Evolutionary conservation across 1,284 basidiomycete species (phyloP).

Genomic region (Marasmius sp.): DNA sequence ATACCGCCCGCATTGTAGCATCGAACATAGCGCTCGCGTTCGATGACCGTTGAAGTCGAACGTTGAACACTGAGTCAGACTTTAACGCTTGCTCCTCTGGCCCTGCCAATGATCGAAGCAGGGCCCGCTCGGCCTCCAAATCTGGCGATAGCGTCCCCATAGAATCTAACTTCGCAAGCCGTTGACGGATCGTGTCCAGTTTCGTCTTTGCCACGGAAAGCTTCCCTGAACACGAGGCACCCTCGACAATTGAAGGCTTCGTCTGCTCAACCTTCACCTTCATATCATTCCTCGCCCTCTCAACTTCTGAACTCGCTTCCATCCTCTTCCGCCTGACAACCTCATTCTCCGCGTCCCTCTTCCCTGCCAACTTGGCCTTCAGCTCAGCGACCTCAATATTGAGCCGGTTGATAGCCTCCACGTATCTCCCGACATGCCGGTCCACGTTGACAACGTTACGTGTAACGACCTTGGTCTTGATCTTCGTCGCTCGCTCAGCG

Average conservation of each 20-base stretch:
- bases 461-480: slow-evolving; percentile 92
- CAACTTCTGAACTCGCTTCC: slow-evolving; percentile 69
- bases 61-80: slow-evolving; percentile 59
- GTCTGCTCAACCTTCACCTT: slow-evolving; percentile 68
- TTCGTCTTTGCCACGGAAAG: slow-evolving; percentile 76
- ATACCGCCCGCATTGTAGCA: slow-evolving; percentile 77
- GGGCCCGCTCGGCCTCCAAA: slow-evolving; percentile 69
- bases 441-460: slow-evolving; percentile 93
- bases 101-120: slow-evolving; percentile 67
- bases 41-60: slow-evolving; percentile 64
- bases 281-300: slow-evolving; percentile 70
- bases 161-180: slow-evolving; percentile 67
- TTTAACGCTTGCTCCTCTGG: slow-evolving; percentile 72
- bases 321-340: slow-evolving; percentile 61
- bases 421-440: slow-evolving; percentile 90
- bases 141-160: slow-evolving; percentile 53
- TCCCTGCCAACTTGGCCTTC: slow-evolving; percentile 80
- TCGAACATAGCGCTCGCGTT: slow-evolving; percentile 84
- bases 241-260: slow-evolving; percentile 70
- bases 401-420: slow-evolving; percentile 89
- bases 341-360: slow-evolving; percentile 60
- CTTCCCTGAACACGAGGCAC: slow-evolving; percentile 74
- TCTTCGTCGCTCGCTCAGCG: slow-evolving; percentile 94
- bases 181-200: slow-evolving; percentile 60
- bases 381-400: slow-evolving; percentile 84